These are phyloP conservation scores for Nitzschia sp. DNA, from an alignment of 108 stramenopile genomes.

Conservation along the genomic window DNA sequence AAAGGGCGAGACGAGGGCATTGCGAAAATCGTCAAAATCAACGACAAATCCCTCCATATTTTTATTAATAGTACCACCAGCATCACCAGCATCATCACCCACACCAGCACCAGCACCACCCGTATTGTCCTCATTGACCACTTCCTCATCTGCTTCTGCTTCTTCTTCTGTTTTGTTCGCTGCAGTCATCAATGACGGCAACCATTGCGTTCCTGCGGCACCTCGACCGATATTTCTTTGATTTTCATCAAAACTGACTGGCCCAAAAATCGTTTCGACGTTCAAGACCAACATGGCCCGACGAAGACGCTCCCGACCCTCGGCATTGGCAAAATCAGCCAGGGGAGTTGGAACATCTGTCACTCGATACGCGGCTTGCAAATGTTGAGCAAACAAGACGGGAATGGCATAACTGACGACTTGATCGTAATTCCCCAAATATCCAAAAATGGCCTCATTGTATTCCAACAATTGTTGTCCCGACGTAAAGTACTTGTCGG, in stretches of 20 bases:
- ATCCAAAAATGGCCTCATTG: slow-evolving; percentile 21
- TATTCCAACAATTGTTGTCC: slow-evolving; percentile 34
- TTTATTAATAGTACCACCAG: background rate
- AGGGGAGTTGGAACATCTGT: slow-evolving; percentile 27
- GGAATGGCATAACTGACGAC: slow-evolving; percentile 50
- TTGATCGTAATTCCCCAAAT: slow-evolving; percentile 36
- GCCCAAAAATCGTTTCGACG: slow-evolving; percentile 56
- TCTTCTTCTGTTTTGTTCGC: too few relatives aligned
- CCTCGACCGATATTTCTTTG: slow-evolving; percentile 55
- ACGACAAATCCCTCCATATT: too few relatives aligned
- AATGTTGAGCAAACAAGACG: slow-evolving; percentile 28
- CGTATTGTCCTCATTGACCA: too few relatives aligned
- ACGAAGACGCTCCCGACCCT: slow-evolving; percentile 47
- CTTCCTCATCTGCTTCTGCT: background rate
- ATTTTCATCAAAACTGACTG: slow-evolving; percentile 41
- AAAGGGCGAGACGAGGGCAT: slow-evolving; percentile 35
- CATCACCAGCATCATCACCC: too few relatives aligned
- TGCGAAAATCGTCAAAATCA: too few relatives aligned
- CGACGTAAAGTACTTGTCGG: slow-evolving; percentile 41
- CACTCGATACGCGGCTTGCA: slow-evolving; percentile 29
- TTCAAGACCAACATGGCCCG: slow-evolving; percentile 36
- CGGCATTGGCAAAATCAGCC: slow-evolving; percentile 9
- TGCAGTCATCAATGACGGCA: slow-evolving; percentile 19
- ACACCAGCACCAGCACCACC: too few relatives aligned
- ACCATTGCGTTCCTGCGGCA: slow-evolving; percentile 57